phyloP scores from a whole-genome alignment of 306 rosid species.

The Prunus campanulata region DNA sequence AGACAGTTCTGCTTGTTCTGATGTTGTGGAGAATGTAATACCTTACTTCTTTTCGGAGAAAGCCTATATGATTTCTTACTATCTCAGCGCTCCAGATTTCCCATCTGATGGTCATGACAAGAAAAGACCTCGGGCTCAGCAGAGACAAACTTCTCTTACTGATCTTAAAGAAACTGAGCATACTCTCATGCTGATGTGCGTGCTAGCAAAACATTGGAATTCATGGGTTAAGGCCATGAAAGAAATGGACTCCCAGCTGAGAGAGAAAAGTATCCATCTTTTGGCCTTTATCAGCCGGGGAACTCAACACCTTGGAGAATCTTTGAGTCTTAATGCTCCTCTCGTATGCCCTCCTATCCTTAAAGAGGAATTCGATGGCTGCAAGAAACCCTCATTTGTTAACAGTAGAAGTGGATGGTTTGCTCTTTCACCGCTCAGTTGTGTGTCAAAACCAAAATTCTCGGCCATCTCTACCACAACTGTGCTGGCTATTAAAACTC shows the following conservation, averaged over 20 bases:
- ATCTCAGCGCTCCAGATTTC: constrained; percentile 72
- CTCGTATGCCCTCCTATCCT: constrained; percentile 70
- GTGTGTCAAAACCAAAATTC: constrained; percentile 53
- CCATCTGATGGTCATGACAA: constrained; percentile 72
- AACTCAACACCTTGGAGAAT: constrained; percentile 61
- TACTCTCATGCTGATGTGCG: constrained; percentile 81
- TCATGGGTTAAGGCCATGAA: constrained; percentile 76
- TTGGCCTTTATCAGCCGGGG: constrained; percentile 90
- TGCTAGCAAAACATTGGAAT: constrained; percentile 74
- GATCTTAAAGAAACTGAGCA: constrained; percentile 79
- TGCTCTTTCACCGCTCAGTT: constrained; percentile 71
- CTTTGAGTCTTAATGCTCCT: constrained; percentile 44
- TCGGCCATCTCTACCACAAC: constrained; percentile 45
- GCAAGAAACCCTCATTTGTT: constrained; percentile 63
- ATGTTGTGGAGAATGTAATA: constrained; percentile 67
- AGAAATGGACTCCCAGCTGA: constrained; percentile 63
- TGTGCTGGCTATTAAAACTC: constrained; percentile 40
- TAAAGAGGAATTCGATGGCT: constrained; percentile 73
- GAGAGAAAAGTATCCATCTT: constrained; percentile 92
- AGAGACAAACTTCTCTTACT: constrained; percentile 55
- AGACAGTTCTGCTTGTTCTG: constrained; percentile 62
- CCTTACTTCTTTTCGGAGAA: constrained; percentile 81
- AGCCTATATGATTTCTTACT: constrained; percentile 55
- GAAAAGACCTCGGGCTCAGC: constrained; percentile 72
- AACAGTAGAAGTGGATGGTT: constrained; percentile 84